A percentile compares a stretch with the other conserved stretches of the same genome.
Conservation (phyloP, 805 yeast genomes). For the Kluyveromyces wickerhamii region DNA sequence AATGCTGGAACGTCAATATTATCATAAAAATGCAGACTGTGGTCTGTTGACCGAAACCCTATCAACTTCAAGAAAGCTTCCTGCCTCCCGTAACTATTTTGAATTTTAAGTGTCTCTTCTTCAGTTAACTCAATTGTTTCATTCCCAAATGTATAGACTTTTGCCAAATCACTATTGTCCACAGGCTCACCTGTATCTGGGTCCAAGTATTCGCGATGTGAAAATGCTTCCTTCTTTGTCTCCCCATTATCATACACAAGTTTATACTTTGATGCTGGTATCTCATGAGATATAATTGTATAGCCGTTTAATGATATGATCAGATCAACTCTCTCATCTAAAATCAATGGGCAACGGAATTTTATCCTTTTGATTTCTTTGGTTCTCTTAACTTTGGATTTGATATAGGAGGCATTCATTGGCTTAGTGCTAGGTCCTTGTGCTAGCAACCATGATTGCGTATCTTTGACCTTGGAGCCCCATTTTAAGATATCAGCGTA, state of each 20-base stretch:
- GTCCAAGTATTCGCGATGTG: conserved; percentile 34
- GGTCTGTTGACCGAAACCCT: conserved; percentile 49
- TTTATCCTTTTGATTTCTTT: conserved; percentile 57
- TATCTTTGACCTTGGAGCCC: conserved; percentile 16
- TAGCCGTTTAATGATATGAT: conserved; percentile 67
- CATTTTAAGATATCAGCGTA: conserved; percentile 47
- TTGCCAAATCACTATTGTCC: conserved; percentile 25
- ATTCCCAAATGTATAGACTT: conserved; percentile 41
- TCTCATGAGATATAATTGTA: conserved; percentile 50
- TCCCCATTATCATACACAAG: conserved; percentile 50
- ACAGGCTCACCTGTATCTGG: conserved; percentile 39
- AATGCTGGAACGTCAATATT: conserved; percentile 50
- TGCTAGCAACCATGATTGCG: conserved; percentile 13
- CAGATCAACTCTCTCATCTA: conserved; percentile 40
- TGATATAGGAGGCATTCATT: conserved; percentile 36
- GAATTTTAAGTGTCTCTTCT: conserved; percentile 31
- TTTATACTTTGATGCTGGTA: conserved; percentile 37
- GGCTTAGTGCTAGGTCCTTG: conserved; percentile 38
- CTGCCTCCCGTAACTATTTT: conserved; percentile 26
- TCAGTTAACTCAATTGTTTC: conserved; percentile 35
- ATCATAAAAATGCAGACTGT: conserved; percentile 42
- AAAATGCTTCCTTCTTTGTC: conserved; percentile 42
- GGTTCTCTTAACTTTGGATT: conserved; percentile 42
- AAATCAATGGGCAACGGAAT: conserved; percentile 52
- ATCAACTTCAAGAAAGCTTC: conserved; percentile 53